Base-by-base conservation (phyloP, 306 rosid species). In the Cicer arietinum region DNA sequence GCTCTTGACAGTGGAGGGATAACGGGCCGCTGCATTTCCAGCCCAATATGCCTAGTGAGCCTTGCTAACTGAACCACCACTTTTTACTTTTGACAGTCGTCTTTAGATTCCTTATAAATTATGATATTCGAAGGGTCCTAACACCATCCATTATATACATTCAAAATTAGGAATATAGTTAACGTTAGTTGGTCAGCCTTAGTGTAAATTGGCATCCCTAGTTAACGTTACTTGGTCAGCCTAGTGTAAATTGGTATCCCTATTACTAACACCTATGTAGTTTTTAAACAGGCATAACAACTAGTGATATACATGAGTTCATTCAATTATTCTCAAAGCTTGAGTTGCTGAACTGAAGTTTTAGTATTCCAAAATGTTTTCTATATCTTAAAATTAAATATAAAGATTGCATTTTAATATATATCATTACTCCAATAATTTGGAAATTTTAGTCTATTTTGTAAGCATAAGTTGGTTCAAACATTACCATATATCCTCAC, bases 401-500 rank as follows among this genome's bases (percentile, higher is more conserved):
- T 22, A 25, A 25, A 25, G 30, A 25, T 25, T 25, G 30, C 30
- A 25, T 25, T 25, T 25, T 25, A 25, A 25, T 25, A 25, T 25
- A 25, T 25, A 25, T 25, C 30, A 25, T 25, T 25, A 25, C 3
- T 25, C 3, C 30, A 25, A 25, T 25, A 25, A 25, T 25, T 25
- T 25, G 30, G 3, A 47, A 25, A 25, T 45, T 68, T 68, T 58
- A 47, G 41, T 66, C 58, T 54, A 52, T 14, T 37, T 57, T 25
- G 7, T 35, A 41, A 14, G 35, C 11, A 20, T 10, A 56, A 54
- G 8, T 57, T 88, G 59, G 22, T 41, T 71, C 17, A 60, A 45
- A 73, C 13, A 53, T 44, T 44, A 65, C 12, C 52, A 37, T 62
- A 46, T 46, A 44, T 64, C 18, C 47, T 43, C 16, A 37, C 25